Conservation (phyloP, 371 early-diverging fungal genomes). For the Rhizopus microsporus region DNA sequence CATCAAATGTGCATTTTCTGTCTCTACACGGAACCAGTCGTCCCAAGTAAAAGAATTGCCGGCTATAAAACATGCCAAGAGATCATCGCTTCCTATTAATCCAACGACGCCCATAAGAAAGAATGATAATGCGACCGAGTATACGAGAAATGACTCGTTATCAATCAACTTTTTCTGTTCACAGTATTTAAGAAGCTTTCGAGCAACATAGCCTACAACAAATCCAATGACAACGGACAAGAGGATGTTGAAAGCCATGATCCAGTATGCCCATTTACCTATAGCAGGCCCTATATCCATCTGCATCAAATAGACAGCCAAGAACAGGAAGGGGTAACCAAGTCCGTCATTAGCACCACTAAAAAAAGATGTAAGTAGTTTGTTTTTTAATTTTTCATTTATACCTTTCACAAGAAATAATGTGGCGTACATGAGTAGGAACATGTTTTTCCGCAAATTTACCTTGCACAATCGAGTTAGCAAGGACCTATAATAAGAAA, state of each 20-base stretch:
- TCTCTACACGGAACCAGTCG: constrained; percentile 85
- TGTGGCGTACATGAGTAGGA: constrained; percentile 75
- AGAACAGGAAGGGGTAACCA: constrained; percentile 86
- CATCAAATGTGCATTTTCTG: constrained; percentile 78
- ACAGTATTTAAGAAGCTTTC: constrained; percentile 70
- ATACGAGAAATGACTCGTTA: constrained; percentile 89
- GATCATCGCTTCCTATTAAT: constrained; percentile 80
- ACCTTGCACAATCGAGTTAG: constrained; percentile 93
- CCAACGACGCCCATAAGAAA: constrained; percentile 78
- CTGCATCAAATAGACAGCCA: constrained; percentile 73
- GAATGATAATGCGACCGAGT: constrained; percentile 82
- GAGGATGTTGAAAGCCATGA: constrained; percentile 75
- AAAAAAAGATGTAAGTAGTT: constrained; percentile 3
- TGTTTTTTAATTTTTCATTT: neutral
- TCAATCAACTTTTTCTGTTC: constrained; percentile 76
- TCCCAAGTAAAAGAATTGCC: constrained; percentile 91
- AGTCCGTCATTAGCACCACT: constrained; percentile 83
- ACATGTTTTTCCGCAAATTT: constrained; percentile 91
- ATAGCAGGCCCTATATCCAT: constrained; percentile 63
- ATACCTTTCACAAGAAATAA: constrained; percentile 81
- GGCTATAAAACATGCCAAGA: constrained; percentile 91
- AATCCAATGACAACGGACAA: constrained; percentile 78
- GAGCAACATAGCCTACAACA: constrained; percentile 74
- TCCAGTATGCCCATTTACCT: constrained; percentile 70
- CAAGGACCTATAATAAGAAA: constrained; percentile 55